Evolutionary conservation across 2,329 filamentous ascomycete genomes (phyloP), one percentile per base, ranked within the genome.

Genomic region (Fusarium sp.): DNA sequence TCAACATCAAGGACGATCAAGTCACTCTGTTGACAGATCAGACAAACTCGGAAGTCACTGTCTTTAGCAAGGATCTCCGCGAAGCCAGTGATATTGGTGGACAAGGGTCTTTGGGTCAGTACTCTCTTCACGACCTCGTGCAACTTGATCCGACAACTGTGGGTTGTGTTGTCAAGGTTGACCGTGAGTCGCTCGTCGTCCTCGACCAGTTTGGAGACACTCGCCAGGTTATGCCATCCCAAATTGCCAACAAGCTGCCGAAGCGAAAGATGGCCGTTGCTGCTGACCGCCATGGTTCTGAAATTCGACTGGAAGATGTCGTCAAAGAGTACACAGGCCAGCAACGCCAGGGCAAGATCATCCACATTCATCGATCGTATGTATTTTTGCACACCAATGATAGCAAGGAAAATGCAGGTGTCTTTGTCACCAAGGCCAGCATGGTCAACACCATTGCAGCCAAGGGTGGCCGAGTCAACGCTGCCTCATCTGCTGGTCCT

Each of bases 11-110:
- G 49, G 94, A 97, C 63, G 96, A 99, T 78, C 91, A 93, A 39
- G 94, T 99, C 60, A 98, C 96, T 2, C 85, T 99, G 69, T 84
- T 99, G 70, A 97, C 93, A 48, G 96, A 99, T 81, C 94, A 96
- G 78, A 96, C 90, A 64, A 95, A 96, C 80, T 90, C 91, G 53
- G 96, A 99, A 78, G 94, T 99, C 72, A 98, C 95, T 0, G 96
- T 99, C 34, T 99, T 99, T 78, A 98, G 95, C 83, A 98, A 97
- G 79, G 96, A 99, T 82, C 83, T 99, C 64, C 90, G 97, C 72
- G 93, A 97, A 79, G 96, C 96, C 28, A 94, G 93, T 57, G 96
- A 98, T 77, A 94, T 94, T 72, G 95, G 94, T 67, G 94, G 93
- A 17, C 91, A 95, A 75, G 92, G 93, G 28, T 89, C 90, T 33